Evolutionary conservation across 306 rosid species (phyloP), one percentile per base, ranked within the genome.

Genomic region (Malus sieversii): DNA sequence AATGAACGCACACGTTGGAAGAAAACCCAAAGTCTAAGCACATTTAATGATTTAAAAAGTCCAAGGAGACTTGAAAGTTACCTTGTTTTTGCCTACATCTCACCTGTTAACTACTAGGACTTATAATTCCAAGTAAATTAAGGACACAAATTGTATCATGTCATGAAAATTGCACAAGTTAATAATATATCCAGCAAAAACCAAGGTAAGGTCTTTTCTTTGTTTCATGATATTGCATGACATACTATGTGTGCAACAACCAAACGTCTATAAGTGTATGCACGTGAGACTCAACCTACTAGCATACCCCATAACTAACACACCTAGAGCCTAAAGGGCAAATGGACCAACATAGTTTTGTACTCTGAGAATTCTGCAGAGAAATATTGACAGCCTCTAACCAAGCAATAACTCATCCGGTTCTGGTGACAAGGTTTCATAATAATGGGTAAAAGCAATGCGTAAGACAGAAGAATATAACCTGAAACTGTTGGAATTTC

Each of bases 401-500:
- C 42, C 10, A 40, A 73, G 68, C 66, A 67, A 55, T 74, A 52
- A 78, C 61, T 75, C 55, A 60, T 60, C 55, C 52, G 42, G 73
- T 71, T 78, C 6, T 61, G 40, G 65, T 35, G 30, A 77, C 15
- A 73, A n/a, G 51, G 61, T 22, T 67, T 33, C 40, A 68, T 70
- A 19, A 48, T 68, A 32, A 78, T 63, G 35, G 59, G 68, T 32
- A 69, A 33, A 67, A 74, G 74, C 22, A 63, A 79, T 27, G 53
- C 13, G 44, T 35, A 60, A 77, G 61, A 52, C 35, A 71, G 60
- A 81, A 77, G 45, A 75, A 67, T 71, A 66, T 35, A 46, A 94
- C 97, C 89, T 94, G 98, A 78, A 94, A 94, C 79, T 90, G 98
- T 88, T 90, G 93, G 78, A 92, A 92, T 45, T 94, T 94, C 81